Evolutionary conservation across 2,329 filamentous ascomycete genomes (phyloP).

Genomic region (Cladophialophora psammophila): DNA sequence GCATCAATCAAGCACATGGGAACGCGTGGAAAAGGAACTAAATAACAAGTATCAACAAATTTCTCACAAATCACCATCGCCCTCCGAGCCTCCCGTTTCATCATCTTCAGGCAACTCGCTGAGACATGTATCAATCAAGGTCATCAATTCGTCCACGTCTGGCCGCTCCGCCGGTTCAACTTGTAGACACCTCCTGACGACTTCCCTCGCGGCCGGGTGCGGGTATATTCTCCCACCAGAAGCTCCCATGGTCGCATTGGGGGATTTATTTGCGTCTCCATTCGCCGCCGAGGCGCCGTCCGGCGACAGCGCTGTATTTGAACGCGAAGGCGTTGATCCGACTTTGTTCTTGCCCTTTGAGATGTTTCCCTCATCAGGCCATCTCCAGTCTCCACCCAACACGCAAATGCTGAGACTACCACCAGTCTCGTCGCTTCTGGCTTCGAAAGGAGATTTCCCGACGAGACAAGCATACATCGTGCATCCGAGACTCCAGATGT

Average conservation of each 20-base stretch:
- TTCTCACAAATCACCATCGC: conserved; percentile 19
- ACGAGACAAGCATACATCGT: conserved; percentile 97
- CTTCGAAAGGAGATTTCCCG: conserved; percentile 96
- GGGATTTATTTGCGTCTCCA: conserved; percentile 41
- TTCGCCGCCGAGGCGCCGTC: conserved; percentile 36
- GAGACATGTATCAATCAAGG: conserved; percentile 77
- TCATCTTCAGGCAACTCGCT: conserved; percentile 36
- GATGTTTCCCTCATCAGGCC: conserved; percentile 81
- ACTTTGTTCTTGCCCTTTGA: conserved; percentile 65
- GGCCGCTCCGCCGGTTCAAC: conserved; percentile 89
- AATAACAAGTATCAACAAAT: no score
- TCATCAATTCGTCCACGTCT: conserved; percentile 83
- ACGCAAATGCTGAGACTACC: conserved; percentile 93
- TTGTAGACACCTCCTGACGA: conserved; percentile 83
- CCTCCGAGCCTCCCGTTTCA: conserved; percentile 24
- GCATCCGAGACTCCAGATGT: conserved; percentile 97
- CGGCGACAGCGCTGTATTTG: conserved; percentile 31
- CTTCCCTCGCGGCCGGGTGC: conserved; percentile 81
- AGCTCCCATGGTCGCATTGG: conserved; percentile 40
- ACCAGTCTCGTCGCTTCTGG: conserved; percentile 93
- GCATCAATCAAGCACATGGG: no score
- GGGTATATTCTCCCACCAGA: conserved; percentile 62
- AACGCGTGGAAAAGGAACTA: no score
- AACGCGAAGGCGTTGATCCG: conserved; percentile 27
- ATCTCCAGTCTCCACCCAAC: conserved; percentile 92